A percentile compares a stretch with the other conserved stretches of the same genome.
Conservation (phyloP, 2,329 filamentous ascomycete species). For the Ambrosiella beaveri region DNA sequence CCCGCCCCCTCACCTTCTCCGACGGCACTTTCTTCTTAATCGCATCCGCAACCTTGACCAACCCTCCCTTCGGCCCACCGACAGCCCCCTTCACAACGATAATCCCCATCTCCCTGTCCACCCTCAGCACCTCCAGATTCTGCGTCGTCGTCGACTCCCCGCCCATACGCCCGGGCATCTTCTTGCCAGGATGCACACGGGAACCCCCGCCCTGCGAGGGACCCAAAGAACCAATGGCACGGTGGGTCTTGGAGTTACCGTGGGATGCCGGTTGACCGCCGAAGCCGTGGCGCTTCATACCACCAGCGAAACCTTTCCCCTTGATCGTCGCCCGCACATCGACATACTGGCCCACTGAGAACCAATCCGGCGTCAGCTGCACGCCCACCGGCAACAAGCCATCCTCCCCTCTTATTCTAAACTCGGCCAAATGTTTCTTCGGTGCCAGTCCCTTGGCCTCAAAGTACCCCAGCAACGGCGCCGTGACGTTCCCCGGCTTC, state of each 20-base stretch:
- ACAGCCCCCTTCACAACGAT: slow-evolving; percentile 77
- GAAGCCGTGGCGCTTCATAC: slow-evolving; percentile 94
- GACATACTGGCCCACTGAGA: slow-evolving; percentile 75
- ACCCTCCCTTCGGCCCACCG: slow-evolving; percentile 70
- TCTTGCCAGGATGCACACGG: slow-evolving; percentile 86
- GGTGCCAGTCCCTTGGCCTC: slow-evolving; percentile 65
- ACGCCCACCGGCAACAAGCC: slow-evolving; percentile 64
- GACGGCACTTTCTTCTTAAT: slow-evolving; percentile 59
- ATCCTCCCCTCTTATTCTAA: slow-evolving; percentile 56
- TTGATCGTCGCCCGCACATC: slow-evolving; percentile 64
- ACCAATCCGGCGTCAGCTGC: slow-evolving; percentile 72
- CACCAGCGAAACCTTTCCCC: slow-evolving; percentile 89
- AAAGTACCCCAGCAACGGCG: slow-evolving; percentile 75
- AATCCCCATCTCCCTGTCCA: slow-evolving; percentile 73
- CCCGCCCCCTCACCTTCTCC: slow-evolving; percentile 21
- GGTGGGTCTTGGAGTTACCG: slow-evolving; percentile 88
- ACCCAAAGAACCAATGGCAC: slow-evolving; percentile 78
- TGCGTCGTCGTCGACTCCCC: slow-evolving; percentile 75
- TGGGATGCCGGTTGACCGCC: slow-evolving; percentile 77
- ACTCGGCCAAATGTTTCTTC: slow-evolving; percentile 72
- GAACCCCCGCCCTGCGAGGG: slow-evolving; percentile 84
- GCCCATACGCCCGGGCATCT: slow-evolving; percentile 95
- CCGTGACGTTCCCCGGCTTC: slow-evolving; percentile 57
- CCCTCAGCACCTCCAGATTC: slow-evolving; percentile 76
- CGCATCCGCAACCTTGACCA: slow-evolving; percentile 77